phyloP scores from a whole-genome alignment of 805 yeast genomes.

The Suhomyces kilbournensis region DNA sequence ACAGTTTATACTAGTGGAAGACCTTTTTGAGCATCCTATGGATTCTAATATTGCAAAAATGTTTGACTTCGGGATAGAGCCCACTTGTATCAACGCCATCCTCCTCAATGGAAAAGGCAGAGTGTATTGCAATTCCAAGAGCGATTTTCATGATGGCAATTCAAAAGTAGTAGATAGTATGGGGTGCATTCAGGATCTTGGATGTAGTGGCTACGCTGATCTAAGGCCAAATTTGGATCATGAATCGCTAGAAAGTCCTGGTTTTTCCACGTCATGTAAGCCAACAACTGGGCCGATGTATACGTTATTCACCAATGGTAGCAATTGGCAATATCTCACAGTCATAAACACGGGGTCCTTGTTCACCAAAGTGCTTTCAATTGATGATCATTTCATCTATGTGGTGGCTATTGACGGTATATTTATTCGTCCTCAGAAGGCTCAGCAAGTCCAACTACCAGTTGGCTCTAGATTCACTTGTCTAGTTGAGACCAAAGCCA shows the following conservation, averaged over 20 bases:
- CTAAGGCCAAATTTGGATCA: slow-evolving; percentile 12
- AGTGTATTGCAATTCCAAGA: slow-evolving; percentile 17
- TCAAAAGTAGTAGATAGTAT: slow-evolving; percentile 15
- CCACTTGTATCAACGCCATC: slow-evolving; percentile 30
- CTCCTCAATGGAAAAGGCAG: slow-evolving; percentile 31
- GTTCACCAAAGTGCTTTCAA: slow-evolving; percentile 29
- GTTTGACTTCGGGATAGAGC: slow-evolving; percentile 31
- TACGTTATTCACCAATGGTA: slow-evolving; percentile 18
- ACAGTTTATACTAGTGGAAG: slow-evolving; percentile 31
- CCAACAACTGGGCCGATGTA: slow-evolving; percentile 17
- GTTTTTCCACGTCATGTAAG: slow-evolving; percentile 19
- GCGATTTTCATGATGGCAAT: slow-evolving; percentile 1
- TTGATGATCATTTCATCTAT: slow-evolving; percentile 29
- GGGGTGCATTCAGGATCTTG: slow-evolving; percentile 20
- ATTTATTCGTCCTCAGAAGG: slow-evolving; percentile 22
- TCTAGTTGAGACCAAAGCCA: slow-evolving; percentile 20
- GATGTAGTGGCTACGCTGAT: slow-evolving; percentile 11
- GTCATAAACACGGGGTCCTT: slow-evolving; percentile 34
- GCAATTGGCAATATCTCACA: slow-evolving; percentile 24
- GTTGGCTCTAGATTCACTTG: slow-evolving; percentile 30
- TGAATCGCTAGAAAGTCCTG: slow-evolving; percentile 21
- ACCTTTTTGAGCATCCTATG: slow-evolving; percentile 36
- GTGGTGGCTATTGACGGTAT: slow-evolving; percentile 33
- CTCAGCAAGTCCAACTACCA: slow-evolving; percentile 26
- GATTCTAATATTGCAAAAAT: slow-evolving; percentile 33